These are phyloP conservation scores for Entoloma clypeatum DNA, from an alignment of 1,284 basidiomycete species.

Conservation along the genomic window DNA sequence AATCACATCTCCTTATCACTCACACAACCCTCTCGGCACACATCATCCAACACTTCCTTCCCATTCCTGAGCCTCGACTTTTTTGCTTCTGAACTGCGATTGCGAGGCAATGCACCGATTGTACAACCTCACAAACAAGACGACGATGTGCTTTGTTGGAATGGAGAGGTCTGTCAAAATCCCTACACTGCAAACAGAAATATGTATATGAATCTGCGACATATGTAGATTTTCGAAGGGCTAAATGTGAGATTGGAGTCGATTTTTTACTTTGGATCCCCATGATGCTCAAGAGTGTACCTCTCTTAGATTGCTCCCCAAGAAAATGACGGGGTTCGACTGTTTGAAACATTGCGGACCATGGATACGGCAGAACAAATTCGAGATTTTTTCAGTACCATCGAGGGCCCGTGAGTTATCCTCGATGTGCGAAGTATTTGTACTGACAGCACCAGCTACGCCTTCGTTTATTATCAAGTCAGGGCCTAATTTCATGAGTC, in stretches of 20 bases:
- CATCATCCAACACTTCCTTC: constrained; percentile 3
- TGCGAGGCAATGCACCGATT: constrained; percentile 63
- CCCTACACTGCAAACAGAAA: constrained; percentile 1
- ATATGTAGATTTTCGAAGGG: constrained; percentile 70
- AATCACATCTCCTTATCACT: constrained; percentile 26
- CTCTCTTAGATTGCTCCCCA: constrained; percentile 40
- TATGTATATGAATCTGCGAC: constrained; percentile 5
- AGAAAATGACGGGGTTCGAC: constrained; percentile 77
- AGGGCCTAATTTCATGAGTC: constrained; percentile 16
- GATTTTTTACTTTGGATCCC: neutral
- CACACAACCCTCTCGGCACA: constrained; percentile 8
- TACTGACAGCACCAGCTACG: constrained; percentile 56
- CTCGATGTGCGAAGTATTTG: constrained; percentile 1
- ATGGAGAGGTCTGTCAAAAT: constrained; percentile 70
- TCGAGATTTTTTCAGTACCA: constrained; percentile 47
- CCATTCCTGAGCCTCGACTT: constrained; percentile 41
- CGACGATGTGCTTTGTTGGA: constrained; percentile 80
- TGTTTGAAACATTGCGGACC: constrained; percentile 53
- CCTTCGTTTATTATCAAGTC: constrained; percentile 79
- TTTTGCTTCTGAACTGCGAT: constrained; percentile 74
- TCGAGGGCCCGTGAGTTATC: constrained; percentile 84
- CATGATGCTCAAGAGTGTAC: constrained; percentile 4
- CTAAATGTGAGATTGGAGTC: constrained; percentile 46
- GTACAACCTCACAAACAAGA: constrained; percentile 68
- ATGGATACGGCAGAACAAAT: constrained; percentile 42